Conservation (phyloP, 2,329 filamentous ascomycete species). For the Fusarium anguioides region DNA sequence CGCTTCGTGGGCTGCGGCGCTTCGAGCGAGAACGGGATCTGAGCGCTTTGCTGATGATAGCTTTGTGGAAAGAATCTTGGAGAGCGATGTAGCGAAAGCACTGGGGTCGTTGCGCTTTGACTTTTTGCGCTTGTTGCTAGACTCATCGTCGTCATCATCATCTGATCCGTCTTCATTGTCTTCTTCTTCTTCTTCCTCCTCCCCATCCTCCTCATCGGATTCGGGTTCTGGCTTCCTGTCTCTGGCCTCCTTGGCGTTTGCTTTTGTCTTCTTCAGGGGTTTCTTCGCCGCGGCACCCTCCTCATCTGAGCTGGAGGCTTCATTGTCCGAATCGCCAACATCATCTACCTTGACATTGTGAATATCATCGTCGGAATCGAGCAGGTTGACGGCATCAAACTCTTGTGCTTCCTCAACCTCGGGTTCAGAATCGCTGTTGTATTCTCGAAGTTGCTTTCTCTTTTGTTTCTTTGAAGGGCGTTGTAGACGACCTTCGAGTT, state of each 20-base stretch:
- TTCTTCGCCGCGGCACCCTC: conserved; percentile 48
- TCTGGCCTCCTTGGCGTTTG: conserved; percentile 41
- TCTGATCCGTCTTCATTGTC: conserved; percentile 47
- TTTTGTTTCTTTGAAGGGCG: conserved; percentile 66
- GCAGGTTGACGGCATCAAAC: conserved; percentile 64
- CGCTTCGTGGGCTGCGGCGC: conserved; percentile 76
- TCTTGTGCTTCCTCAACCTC: conserved; percentile 54
- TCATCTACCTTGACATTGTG: conserved; percentile 65
- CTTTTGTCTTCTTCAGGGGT: conserved; percentile 47
- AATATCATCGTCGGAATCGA: conserved; percentile 69
- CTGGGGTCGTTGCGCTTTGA: conserved; percentile 92
- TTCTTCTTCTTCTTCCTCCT: conserved; percentile 30
- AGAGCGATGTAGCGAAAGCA: conserved; percentile 92
- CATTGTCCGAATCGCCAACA: conserved; percentile 54
- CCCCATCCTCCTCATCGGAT: conserved; percentile 17
- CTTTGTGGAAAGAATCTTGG: conserved; percentile 92
- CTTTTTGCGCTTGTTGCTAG: conserved; percentile 57
- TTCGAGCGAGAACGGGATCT: conserved; percentile 92
- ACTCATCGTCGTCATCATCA: conserved; percentile 54
- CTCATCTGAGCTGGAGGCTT: conserved; percentile 52
- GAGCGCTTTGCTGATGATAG: conserved; percentile 82
- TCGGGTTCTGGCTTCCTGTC: conserved; percentile 40
- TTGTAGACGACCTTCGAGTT: conserved; percentile 46
- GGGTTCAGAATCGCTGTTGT: conserved; percentile 65
- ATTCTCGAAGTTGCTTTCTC: conserved; percentile 57